Conservation (phyloP, 1,284 basidiomycete genomes). For the Ganoderma resinaceum region DNA sequence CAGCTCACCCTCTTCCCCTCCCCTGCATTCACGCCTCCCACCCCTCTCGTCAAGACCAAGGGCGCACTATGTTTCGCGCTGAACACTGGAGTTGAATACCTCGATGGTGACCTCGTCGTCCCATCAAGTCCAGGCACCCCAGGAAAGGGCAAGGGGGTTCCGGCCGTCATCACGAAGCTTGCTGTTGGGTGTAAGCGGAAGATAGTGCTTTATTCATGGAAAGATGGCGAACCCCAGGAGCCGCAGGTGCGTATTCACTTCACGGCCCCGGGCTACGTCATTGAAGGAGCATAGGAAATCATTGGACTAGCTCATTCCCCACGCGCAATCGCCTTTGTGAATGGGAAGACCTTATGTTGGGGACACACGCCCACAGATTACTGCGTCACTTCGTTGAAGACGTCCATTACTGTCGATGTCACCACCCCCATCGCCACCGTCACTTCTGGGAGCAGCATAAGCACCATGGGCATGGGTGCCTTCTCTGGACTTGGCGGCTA, state of each 20-base stretch:
- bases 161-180: constrained; percentile 75
- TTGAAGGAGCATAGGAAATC: constrained; percentile 65
- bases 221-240: constrained; percentile 82
- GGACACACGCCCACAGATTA: constrained; percentile 81
- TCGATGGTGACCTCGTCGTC: constrained; percentile 31
- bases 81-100: constrained; percentile 65
- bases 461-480: constrained; percentile 69
- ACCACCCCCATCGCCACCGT: constrained; percentile 54
- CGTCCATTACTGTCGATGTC: constrained; percentile 65
- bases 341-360: constrained; percentile 70
- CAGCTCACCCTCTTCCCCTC: constrained; percentile 70
- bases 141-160: constrained; percentile 52
- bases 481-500: constrained; percentile 87
- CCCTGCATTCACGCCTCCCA: constrained; percentile 72
- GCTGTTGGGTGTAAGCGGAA: constrained; percentile 88
- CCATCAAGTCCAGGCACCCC: constrained; percentile 39
- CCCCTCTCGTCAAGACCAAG: constrained; percentile 76
- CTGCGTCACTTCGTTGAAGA: constrained; percentile 74
- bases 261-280: not conserved
- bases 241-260: constrained; percentile 58
- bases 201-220: constrained; percentile 88
- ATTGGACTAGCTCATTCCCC: constrained; percentile 82
- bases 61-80: constrained; percentile 84
- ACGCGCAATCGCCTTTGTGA: constrained; percentile 73
- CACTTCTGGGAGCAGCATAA: constrained; percentile 46